Conservation (phyloP, 2,329 filamentous ascomycete species). For the Fusarium coffeatum region DNA sequence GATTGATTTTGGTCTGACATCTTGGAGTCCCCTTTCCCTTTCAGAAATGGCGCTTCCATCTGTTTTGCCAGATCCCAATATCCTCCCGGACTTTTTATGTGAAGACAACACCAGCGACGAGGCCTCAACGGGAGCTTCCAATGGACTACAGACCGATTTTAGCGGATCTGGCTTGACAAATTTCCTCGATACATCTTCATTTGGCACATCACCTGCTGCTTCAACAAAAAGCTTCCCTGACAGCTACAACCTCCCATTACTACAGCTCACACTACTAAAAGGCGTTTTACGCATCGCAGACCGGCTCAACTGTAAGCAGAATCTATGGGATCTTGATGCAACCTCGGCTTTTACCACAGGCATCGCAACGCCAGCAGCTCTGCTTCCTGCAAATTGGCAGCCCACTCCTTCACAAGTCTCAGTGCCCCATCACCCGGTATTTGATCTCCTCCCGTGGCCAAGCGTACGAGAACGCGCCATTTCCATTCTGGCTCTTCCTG, state of each 20-base stretch:
- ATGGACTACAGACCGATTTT: neutral
- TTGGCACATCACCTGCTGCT: slow-evolving; percentile 34
- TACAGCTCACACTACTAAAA: slow-evolving; percentile 61
- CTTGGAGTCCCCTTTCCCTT: slow-evolving; percentile 41
- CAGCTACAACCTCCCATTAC: slow-evolving; percentile 61
- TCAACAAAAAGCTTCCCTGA: slow-evolving; percentile 54
- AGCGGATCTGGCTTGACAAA: slow-evolving; percentile 25
- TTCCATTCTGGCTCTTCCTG: slow-evolving; percentile 62
- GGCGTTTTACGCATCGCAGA: slow-evolving; percentile 60
- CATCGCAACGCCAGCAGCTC: slow-evolving; percentile 47
- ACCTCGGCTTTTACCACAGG: slow-evolving; percentile 59
- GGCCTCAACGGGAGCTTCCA: neutral
- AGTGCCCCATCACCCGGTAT: slow-evolving; percentile 66
- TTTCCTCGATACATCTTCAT: slow-evolving; percentile 39
- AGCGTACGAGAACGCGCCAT: slow-evolving; percentile 64
- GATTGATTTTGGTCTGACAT: slow-evolving; percentile 39
- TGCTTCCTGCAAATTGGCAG: slow-evolving; percentile 60
- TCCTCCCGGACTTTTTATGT: slow-evolving; percentile 20
- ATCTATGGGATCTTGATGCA: slow-evolving; percentile 60
- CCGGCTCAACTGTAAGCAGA: slow-evolving; percentile 56
- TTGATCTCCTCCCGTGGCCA: slow-evolving; percentile 70
- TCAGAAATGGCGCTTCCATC: slow-evolving; percentile 33
- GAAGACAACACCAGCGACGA: slow-evolving; percentile 14
- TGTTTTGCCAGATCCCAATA: slow-evolving; percentile 25
- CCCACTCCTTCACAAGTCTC: slow-evolving; percentile 62